Percentiles rank a stretch among this genome's conserved stretches.
These are phyloP conservation scores for Starmera quercuum DNA, from an alignment of 805 yeast species.

Conservation along the genomic window DNA sequence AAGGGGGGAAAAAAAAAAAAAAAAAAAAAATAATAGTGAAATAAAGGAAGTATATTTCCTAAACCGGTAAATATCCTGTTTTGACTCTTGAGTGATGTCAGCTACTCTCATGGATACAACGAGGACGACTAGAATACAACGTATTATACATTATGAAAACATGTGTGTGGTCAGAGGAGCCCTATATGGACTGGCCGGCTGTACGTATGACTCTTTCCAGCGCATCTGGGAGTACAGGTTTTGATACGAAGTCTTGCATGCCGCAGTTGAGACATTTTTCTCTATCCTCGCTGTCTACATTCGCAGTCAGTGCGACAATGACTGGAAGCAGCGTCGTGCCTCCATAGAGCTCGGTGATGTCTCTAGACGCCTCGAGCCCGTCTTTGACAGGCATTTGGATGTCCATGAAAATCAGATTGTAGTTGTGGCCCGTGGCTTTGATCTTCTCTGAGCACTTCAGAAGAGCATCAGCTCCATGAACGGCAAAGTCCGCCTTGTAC, in stretches of 20 bases:
- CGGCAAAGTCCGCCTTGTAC: conserved; percentile 53
- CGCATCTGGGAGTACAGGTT: conserved; percentile 43
- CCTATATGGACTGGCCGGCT: conserved; percentile 1
- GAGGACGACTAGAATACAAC: too few species aligned
- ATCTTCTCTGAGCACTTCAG: conserved; percentile 80
- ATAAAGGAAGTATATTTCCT: too few species aligned
- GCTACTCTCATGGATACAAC: too few species aligned
- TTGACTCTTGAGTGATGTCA: too few species aligned
- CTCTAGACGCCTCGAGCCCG: conserved; percentile 89
- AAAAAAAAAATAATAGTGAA: too few species aligned
- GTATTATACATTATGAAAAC: too few species aligned
- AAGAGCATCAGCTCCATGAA: conserved; percentile 87
- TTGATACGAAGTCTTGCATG: conserved; percentile 45
- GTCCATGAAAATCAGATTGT: conserved; percentile 91
- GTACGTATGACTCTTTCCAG: conserved; percentile 17
- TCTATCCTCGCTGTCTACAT: conserved; percentile 47
- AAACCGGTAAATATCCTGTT: too few species aligned
- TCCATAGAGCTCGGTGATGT: conserved; percentile 39
- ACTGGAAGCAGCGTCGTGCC: conserved; percentile 73
- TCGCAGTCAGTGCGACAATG: conserved; percentile 92
- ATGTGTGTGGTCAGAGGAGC: too few species aligned
- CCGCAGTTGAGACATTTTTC: conserved; percentile 39
- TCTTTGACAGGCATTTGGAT: conserved; percentile 91
- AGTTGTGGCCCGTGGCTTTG: conserved; percentile 40
- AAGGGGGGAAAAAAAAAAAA: too few species aligned